phyloP scores from a whole-genome alignment of 2,329 filamentous ascomycete species.

The Leptographium wingfieldii region DNA sequence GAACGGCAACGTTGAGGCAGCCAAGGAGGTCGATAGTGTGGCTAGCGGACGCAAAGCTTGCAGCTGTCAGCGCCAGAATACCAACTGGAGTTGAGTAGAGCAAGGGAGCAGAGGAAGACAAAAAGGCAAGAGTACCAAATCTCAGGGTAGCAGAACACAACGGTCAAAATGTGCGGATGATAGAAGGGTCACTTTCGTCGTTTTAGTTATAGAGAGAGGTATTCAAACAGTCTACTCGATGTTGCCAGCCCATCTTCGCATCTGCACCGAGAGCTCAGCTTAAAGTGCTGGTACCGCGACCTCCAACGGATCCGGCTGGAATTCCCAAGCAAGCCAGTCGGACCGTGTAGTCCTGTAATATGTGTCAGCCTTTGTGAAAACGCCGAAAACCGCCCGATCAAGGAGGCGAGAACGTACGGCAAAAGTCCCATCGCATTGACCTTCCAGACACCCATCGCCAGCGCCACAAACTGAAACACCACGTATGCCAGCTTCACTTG shows the following conservation, averaged over 20 bases:
- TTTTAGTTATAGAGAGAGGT: neutral
- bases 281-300: conserved; percentile 49
- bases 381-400: neutral
- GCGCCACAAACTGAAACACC: conserved; percentile 68
- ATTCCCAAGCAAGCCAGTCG: conserved; percentile 96
- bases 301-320: conserved; percentile 56
- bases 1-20: no score
- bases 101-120: no score
- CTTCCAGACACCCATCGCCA: conserved; percentile 89
- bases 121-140: no score
- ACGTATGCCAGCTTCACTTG: conserved; percentile 83
- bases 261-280: neutral
- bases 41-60: no score
- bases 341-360: conserved; percentile 69
- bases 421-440: conserved; percentile 91
- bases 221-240: neutral
- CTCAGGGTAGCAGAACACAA: no score
- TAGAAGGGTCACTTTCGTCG: neutral
- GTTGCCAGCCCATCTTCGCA: neutral
- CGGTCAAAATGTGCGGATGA: no score
- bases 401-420: conserved; percentile 47
- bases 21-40: no score
- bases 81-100: no score
- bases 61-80: no score
- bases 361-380: conserved; percentile 16